Conservation (phyloP, 169 alveolate species). For the Eimeria praecox region DNA sequence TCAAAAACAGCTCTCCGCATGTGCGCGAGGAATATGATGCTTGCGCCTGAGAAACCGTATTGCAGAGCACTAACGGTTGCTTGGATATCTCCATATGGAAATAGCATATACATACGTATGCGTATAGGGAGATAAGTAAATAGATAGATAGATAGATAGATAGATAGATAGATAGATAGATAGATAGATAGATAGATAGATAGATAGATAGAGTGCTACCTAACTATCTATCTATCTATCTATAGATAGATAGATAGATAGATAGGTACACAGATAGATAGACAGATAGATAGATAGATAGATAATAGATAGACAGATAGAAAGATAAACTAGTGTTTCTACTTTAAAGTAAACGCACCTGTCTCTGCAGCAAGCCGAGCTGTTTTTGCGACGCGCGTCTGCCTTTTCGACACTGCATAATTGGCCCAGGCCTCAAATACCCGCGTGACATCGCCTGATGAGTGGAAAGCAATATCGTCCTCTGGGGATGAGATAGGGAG, state of each 20-base stretch:
- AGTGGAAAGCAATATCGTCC: conserved; percentile 21
- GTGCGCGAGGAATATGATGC: background rate
- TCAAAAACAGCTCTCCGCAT: conserved; percentile 15
- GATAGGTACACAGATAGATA: too few species aligned
- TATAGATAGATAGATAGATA: too few species aligned
- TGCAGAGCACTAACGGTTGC: background rate
- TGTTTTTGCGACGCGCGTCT: background rate
- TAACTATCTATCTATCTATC: too few species aligned
- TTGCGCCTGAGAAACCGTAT: background rate
- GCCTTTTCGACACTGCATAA: background rate
- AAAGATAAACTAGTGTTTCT: too few species aligned
- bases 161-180: too few species aligned
- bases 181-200: too few species aligned
- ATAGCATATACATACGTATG: background rate
- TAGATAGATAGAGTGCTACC: too few species aligned
- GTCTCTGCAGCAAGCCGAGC: background rate
- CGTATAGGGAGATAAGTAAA: too few species aligned
- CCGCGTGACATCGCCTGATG: background rate
- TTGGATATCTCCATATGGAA: background rate
- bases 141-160: too few species aligned
- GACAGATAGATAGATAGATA: too few species aligned
- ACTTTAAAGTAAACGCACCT: background rate
- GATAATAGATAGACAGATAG: too few species aligned
- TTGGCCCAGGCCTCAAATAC: conserved; percentile 17
- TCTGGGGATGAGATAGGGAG: conserved; percentile 6